Conservation (phyloP, 2,329 filamentous ascomycete genomes). For the Aspergillus aculeatinus region DNA sequence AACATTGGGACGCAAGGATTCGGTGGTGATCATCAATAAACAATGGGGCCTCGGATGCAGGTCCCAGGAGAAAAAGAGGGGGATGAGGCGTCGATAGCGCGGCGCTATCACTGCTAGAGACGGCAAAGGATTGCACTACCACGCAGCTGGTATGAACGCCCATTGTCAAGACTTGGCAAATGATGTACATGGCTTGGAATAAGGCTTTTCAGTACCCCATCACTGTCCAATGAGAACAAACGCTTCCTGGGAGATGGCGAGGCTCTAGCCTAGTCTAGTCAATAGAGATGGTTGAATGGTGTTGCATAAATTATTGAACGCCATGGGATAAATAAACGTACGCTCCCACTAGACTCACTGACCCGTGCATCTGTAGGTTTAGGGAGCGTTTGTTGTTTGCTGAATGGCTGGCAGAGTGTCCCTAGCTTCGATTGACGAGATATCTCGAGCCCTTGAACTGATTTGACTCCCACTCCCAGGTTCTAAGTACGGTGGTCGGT, state of each 20-base stretch:
- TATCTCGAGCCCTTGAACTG: background rate
- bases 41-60: conserved; percentile 4
- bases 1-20: background rate
- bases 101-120: conserved; percentile 4
- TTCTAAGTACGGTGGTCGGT: too few relatives aligned
- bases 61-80: background rate
- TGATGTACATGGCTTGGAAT: background rate
- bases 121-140: conserved; percentile 10
- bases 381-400: background rate
- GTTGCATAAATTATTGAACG: background rate
- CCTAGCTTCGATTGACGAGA: background rate
- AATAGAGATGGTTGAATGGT: background rate
- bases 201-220: too few relatives aligned
- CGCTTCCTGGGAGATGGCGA: background rate
- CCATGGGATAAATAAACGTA: background rate
- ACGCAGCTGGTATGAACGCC: conserved; percentile 1
- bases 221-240: background rate
- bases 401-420: background rate
- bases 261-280: background rate
- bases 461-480: too few relatives aligned
- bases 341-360: background rate
- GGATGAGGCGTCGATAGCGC: conserved; percentile 1
- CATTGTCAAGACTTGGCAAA: conserved; percentile 2
- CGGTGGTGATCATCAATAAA: conserved; percentile 4
- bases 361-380: background rate